Evolutionary conservation across 1,284 basidiomycete species (phyloP), one percentile per base, ranked within the genome.

Genomic region (Puccinia coronata): DNA sequence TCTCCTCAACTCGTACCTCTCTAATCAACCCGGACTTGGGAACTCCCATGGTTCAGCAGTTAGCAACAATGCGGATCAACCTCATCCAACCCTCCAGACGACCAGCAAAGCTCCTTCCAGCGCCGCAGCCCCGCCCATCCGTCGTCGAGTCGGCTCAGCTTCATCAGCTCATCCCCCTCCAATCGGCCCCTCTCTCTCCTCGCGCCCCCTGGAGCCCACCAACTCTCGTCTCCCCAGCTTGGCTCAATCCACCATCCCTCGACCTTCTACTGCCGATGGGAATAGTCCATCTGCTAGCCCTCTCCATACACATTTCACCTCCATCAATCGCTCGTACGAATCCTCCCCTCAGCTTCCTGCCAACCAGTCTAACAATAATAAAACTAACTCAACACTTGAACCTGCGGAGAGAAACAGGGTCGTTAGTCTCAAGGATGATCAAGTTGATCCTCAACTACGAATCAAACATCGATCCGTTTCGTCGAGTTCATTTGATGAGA

Each of bases 301-400:
- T 39, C 55, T 63, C 59, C 59, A 55, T 53, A 53, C 61, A 51
- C 39, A 51, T 31, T 34, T 49, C 20, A 51, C 75, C 6, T 59
- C 51, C 34, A 28, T 79, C 28, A 67, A 63, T 79, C 76, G 55
- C 25, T 79, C 65, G 11, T 59, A 55, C 28, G 65, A 70, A 5
- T 79, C 76, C 18, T 70, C 76, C 23, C 76, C 76, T 71, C 51
- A 69, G 34, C 63, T 70, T n/a, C 63, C 63, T 25, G 20, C 53
- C 53, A 59, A 74, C 25, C 14, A 3, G 20, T 74, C 72, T n/a
- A 6, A 39, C 25, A 34, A 2, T n/a, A 49, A 71, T n/a, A 49
- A 71, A 53, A 2, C 51, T 23, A 28, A 41, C 9, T 51, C n/a
- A 5, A 28, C 4, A 49, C 34, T 4, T 34, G 5, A 16, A 2